Conservation (phyloP, 306 rosid species). For the Corylus americana region DNA sequence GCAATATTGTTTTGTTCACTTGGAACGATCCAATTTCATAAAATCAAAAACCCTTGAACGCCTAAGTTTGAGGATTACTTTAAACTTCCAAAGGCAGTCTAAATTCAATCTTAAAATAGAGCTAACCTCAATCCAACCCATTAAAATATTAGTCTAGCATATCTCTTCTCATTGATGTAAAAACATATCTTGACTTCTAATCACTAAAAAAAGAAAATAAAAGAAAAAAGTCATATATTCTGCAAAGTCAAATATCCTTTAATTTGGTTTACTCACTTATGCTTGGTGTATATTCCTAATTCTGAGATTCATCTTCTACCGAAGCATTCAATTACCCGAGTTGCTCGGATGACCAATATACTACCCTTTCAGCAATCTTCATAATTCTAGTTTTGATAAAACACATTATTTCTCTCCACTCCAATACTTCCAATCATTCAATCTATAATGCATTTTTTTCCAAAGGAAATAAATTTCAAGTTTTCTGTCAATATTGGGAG, state of each 20-base stretch:
- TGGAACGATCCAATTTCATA: constrained; percentile 12
- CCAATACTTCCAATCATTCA: background rate
- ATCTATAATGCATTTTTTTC: background rate
- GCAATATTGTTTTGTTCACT: constrained; percentile 26
- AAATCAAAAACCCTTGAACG: background rate
- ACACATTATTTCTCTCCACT: background rate
- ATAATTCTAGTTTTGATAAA: background rate
- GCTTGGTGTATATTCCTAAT: background rate
- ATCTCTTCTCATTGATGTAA: background rate
- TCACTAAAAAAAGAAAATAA: background rate
- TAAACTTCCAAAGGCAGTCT: background rate
- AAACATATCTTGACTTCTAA: background rate
- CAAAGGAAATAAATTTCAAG: background rate
- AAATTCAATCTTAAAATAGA: background rate
- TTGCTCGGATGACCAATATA: background rate
- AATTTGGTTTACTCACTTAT: background rate
- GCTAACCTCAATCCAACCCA: background rate
- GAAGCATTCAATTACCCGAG: background rate
- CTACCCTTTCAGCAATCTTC: background rate
- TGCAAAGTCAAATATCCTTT: background rate
- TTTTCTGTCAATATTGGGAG: background rate
- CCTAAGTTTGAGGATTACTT: background rate
- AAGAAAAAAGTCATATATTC: background rate
- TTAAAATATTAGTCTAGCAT: background rate
- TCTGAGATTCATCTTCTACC: background rate